phyloP scores from a whole-genome alignment of 1,284 basidiomycete species.

The Trichosporon faecale region DNA sequence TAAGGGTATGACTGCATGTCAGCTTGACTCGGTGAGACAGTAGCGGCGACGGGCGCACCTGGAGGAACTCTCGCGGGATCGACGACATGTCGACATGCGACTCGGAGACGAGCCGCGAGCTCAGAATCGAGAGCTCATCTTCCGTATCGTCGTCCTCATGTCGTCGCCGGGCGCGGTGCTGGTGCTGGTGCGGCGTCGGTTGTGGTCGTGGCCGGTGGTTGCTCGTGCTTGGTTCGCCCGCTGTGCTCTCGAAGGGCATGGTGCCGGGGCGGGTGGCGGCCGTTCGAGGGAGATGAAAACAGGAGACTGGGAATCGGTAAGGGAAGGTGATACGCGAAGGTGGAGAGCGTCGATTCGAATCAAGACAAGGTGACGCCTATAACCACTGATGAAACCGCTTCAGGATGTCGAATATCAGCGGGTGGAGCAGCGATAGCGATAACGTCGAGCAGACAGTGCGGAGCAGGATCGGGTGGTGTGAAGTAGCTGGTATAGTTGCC shows the following conservation, averaged over 20 bases:
- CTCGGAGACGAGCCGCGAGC: slow-evolving; percentile 6
- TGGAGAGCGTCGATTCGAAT: background rate
- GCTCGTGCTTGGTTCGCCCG: background rate
- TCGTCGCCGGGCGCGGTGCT: background rate
- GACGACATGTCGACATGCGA: slow-evolving; percentile 24
- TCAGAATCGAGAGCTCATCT: slow-evolving; percentile 5
- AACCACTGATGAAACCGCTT: background rate
- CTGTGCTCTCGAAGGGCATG: background rate
- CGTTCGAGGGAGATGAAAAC: background rate
- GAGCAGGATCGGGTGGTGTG: too few relatives aligned
- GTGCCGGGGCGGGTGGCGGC: background rate
- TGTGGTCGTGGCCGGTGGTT: slow-evolving; percentile 3
- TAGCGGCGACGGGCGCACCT: slow-evolving; percentile 26
- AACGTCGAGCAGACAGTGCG: background rate
- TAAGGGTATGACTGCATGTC: slow-evolving; percentile 39
- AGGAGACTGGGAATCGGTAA: background rate
- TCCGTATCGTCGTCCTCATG: background rate
- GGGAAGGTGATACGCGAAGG: background rate
- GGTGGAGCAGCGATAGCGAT: background rate
- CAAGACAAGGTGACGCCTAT: background rate
- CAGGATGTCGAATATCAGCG: background rate
- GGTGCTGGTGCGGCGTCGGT: background rate
- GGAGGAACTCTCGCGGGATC: slow-evolving; percentile 37
- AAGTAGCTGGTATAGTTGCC: background rate
- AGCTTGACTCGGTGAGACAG: background rate